These are phyloP conservation scores for Kazachstania kunashirensis DNA, from an alignment of 805 yeast species.

Conservation along the genomic window DNA sequence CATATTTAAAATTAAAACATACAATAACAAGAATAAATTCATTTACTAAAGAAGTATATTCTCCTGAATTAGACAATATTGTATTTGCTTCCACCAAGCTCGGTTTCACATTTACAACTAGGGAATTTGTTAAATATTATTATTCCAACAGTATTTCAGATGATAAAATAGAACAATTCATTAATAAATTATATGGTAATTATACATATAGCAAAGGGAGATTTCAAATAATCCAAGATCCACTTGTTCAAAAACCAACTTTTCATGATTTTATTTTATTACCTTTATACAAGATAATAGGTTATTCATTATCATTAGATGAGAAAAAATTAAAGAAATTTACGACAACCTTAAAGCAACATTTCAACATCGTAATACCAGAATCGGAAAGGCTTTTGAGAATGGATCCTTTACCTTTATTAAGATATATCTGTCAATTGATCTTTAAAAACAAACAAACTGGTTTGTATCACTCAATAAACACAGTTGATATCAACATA, in stretches of 20 bases:
- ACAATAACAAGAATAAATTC: conserved; percentile 57
- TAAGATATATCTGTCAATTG: conserved; percentile 42
- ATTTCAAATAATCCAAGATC: conserved; percentile 32
- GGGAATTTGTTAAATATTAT: conserved; percentile 52
- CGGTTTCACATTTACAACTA: conserved; percentile 55
- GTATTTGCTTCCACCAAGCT: conserved; percentile 62
- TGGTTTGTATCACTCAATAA: conserved; percentile 42
- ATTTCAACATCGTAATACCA: conserved; percentile 39
- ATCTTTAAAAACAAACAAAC: conserved; percentile 41
- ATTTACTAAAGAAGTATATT: conserved; percentile 32
- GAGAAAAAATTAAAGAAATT: conserved; percentile 36
- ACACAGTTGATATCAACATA: neutral
- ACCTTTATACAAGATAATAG: conserved; percentile 71
- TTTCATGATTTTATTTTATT: conserved; percentile 59
- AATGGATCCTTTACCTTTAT: conserved; percentile 49
- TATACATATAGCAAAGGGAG: conserved; percentile 39
- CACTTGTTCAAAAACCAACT: conserved; percentile 29
- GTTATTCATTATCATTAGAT: conserved; percentile 43
- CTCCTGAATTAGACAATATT: conserved; percentile 61
- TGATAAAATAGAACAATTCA: conserved; percentile 34
- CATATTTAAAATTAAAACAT: conserved; percentile 56
- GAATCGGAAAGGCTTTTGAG: conserved; percentile 29
- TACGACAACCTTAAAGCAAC: conserved; percentile 34
- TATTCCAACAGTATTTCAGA: conserved; percentile 30
- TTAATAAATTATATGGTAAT: conserved; percentile 69